A percentile compares a stretch with the other conserved stretches of the same genome.
These are phyloP conservation scores for Apiotrichum laibachii DNA, from an alignment of 1,284 basidiomycete species.

Conservation along the genomic window DNA sequence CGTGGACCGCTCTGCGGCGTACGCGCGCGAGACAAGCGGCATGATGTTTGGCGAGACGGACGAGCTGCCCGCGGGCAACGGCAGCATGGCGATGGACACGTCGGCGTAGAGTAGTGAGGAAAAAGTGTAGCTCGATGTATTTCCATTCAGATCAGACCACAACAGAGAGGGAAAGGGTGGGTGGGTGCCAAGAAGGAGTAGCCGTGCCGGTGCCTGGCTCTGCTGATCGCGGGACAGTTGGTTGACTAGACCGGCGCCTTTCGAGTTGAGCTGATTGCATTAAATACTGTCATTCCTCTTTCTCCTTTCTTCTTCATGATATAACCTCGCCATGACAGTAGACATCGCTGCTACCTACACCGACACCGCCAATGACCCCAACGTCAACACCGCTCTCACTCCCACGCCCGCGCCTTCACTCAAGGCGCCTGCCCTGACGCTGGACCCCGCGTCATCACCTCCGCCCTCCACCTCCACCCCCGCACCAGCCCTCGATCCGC, in stretches of 20 bases:
- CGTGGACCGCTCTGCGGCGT: constrained; percentile 89
- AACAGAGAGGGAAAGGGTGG: background rate
- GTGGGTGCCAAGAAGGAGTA: background rate
- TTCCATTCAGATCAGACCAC: background rate
- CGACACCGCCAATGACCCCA: no score
- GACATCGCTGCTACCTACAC: no score
- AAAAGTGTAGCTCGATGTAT: constrained; percentile 4
- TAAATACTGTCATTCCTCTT: background rate
- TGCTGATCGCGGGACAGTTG: background rate
- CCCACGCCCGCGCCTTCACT: no score
- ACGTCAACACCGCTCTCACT: no score
- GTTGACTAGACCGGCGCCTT: background rate
- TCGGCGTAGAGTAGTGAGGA: constrained; percentile 7
- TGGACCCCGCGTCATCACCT: background rate
- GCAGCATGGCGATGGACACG: constrained; percentile 13
- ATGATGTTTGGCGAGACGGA: constrained; percentile 54
- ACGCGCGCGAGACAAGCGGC: constrained; percentile 78
- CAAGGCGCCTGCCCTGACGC: no score
- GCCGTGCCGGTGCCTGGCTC: background rate
- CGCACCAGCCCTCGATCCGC: constrained; percentile 24
- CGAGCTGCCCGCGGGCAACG: constrained; percentile 5
- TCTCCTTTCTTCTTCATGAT: no score
- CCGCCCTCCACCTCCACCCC: background rate
- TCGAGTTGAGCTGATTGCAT: background rate
- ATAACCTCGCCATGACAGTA: background rate